Conservation (phyloP, 2,329 filamentous ascomycete genomes). For the Aspergillus costaricaensis region DNA sequence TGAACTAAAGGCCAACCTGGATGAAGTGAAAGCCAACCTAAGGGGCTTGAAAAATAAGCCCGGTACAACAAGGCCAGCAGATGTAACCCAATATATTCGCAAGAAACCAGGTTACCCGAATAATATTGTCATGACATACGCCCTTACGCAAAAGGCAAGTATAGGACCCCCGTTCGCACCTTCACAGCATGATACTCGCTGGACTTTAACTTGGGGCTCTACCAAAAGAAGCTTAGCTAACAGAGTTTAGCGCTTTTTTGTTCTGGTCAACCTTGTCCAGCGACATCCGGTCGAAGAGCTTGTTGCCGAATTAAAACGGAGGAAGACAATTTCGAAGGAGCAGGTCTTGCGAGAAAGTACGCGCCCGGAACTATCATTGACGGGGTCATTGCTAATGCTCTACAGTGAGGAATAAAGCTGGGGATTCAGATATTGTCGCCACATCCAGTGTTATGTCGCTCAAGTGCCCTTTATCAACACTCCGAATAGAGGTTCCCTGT, state of each 20-base stretch:
- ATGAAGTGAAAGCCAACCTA: slow-evolving; percentile 88
- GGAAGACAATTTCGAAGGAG: slow-evolving; percentile 74
- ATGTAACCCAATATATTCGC: slow-evolving; percentile 78
- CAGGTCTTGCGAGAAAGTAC: slow-evolving; percentile 82
- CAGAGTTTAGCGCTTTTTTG: slow-evolving; percentile 65
- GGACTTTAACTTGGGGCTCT: background rate
- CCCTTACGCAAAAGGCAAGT: slow-evolving; percentile 80
- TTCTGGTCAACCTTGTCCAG: slow-evolving; percentile 75
- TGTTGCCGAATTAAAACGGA: slow-evolving; percentile 64
- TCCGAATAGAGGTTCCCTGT: slow-evolving; percentile 77
- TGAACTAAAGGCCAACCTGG: slow-evolving; percentile 85
- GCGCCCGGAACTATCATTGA: slow-evolving; percentile 1
- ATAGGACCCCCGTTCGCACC: background rate
- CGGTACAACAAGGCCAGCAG: slow-evolving; percentile 88
- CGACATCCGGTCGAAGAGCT: slow-evolving; percentile 71
- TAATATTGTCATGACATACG: slow-evolving; percentile 82
- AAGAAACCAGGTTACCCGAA: slow-evolving; percentile 71
- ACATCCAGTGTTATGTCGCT: slow-evolving; percentile 87
- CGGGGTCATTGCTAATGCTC: slow-evolving; percentile 20
- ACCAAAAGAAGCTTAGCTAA: background rate
- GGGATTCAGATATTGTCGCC: slow-evolving; percentile 85
- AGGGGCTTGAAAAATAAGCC: slow-evolving; percentile 95
- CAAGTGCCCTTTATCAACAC: slow-evolving; percentile 87
- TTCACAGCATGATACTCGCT: background rate
- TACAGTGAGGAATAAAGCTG: slow-evolving; percentile 74